Base-by-base conservation (phyloP, 2,329 filamentous ascomycete species). In the Verticillium albo-atrum region DNA sequence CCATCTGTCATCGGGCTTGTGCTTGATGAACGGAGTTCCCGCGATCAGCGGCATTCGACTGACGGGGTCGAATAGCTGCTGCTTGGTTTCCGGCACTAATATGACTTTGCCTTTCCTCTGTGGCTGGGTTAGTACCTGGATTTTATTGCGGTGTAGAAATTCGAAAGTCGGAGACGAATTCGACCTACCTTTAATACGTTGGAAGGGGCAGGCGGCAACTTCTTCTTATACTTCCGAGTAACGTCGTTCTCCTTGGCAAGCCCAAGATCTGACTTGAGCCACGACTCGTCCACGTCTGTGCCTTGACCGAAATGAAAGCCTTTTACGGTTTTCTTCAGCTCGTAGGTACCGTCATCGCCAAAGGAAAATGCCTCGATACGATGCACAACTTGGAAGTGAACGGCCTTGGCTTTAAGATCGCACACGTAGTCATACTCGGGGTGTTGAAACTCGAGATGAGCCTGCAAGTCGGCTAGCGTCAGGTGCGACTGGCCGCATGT, bases 31-130 rank as follows among this genome's bases (percentile, higher is more conserved):
- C 26, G 77, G 72, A 2, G 79, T 74, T 3, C 81, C 82, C 1
- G 82, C 75, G 32, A 76, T 74, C 25, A 87, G 74, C 7, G 72
- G 72, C 9, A 78, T 76, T 66, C 84, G 85, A 71, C 81, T 85
- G 12, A 85, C 74, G 2, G 82, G 78, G 65, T 86, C 82, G 61
- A 79, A 86, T n/a, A 86, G 75, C 6, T 78, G 77, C 59, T 83
- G 80, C 27, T 76, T 77, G 9, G 77, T 82, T 4, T 77, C 68
- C 7, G 82, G 83, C 34, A 85, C 77, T 26, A 78, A 58, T 26
- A 79, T 68, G 37, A 47, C 37, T 23, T 23, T 47, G 37, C 37
- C 37, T 25, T 7, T 47, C 64, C 73, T 75, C 59, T 56, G 37
- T 26, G 34, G 30, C 37, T 30, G 53, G 20, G n/a, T 47, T n/a